Base-by-base conservation (phyloP, 2,329 filamentous ascomycete genomes). In the Plectosphaerella plurivora region DNA sequence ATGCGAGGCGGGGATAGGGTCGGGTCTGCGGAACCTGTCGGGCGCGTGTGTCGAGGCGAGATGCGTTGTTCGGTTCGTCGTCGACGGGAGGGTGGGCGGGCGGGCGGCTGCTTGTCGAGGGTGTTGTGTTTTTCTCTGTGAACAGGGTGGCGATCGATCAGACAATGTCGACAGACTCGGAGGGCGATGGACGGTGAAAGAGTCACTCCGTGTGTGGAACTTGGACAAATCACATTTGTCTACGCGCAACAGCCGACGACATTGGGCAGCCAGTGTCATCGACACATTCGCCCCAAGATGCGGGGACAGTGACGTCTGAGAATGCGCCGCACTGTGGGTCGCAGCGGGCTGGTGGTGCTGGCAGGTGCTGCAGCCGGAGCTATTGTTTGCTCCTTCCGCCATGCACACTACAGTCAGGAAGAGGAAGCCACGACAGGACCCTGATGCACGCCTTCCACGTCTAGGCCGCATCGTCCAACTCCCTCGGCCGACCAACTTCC, bases 1-100 rank as follows among this genome's bases (percentile, higher is more conserved):
- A 49, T 53, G 51, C 51, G 45, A 53, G 37, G 51, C 53, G 42
- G 50, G 50, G 53, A 51, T 52, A 48, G 51, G 46, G 45, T 41
- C 49, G 49, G 22, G 28, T 33, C 28, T 33, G 8, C 9, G 28
- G 28, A 12, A 33, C 8, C 28, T 22, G 22, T 51, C 49, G 51
- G 53, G 42, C 49, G 22, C 22, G 22, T 28, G 47, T 45, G 37
- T 50, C 15, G 18, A 16, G n/a, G n/a, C 41, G 41, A 18, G 41
- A 18, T 44, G 41, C 28, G 28, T 33, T 33, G 28, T 33, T 33
- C 28, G 28, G 5, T 42, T 18, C 4, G 8, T 42, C 39, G 15
- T 42, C 18, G 39, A 18, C 15, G 15, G 41, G 41, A 18, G 41
- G 18, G 41, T 39, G 41, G 41, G 41, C n/a, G 41, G 41, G 11